phyloP scores from a whole-genome alignment of 805 yeast species.

The Priceomyces medius region DNA sequence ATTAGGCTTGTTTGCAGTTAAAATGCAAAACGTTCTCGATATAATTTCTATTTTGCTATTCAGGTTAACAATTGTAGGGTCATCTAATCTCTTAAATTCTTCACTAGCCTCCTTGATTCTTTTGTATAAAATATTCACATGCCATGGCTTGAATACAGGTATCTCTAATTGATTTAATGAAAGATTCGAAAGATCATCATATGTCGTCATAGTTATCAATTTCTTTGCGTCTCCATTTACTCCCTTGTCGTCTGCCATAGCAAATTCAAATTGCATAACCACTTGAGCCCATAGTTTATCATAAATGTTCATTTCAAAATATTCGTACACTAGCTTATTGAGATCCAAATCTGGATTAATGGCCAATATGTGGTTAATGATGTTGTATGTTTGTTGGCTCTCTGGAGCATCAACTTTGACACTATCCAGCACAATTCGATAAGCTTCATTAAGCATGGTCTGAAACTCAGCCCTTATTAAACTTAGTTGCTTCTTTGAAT shows the following conservation, averaged over 20 bases:
- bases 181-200: constrained; percentile 35
- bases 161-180: constrained; percentile 54
- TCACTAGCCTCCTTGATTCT: constrained; percentile 51
- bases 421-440: constrained; percentile 37
- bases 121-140: constrained; percentile 30
- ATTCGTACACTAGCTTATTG: constrained; percentile 58
- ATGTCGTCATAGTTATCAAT: constrained; percentile 28
- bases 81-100: constrained; percentile 49
- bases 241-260: constrained; percentile 19
- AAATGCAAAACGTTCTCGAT: constrained; percentile 47
- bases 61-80: constrained; percentile 39
- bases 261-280: constrained; percentile 30
- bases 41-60: constrained; percentile 49
- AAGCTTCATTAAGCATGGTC: constrained; percentile 33
- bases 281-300: constrained; percentile 62
- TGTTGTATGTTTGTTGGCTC: constrained; percentile 32
- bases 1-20: constrained; percentile 35
- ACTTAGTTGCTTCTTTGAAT: constrained; percentile 24
- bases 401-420: constrained; percentile 33
- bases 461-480: constrained; percentile 32
- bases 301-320: constrained; percentile 68
- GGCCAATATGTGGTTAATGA: constrained; percentile 28
- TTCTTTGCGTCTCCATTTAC: constrained; percentile 26
- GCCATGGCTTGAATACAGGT: constrained; percentile 41
- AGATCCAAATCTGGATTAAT: constrained; percentile 45